Conservation (phyloP, 169 alveolate genomes). For the Plasmodium gallinaceum region DNA sequence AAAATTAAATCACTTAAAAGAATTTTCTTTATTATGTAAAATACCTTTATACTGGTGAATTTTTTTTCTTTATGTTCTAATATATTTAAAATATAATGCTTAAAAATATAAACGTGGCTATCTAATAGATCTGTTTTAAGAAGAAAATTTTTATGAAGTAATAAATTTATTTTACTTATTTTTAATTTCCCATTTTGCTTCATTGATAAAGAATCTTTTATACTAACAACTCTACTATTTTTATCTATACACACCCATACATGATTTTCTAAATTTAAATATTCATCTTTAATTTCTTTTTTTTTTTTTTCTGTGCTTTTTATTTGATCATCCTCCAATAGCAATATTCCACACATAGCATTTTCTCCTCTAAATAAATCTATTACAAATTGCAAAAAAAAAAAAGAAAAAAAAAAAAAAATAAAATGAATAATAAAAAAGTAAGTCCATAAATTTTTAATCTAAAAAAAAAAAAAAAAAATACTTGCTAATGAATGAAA, state of each 20-base stretch:
- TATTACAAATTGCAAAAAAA: background rate
- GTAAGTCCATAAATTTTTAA: background rate
- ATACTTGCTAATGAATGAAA: constrained; percentile 74
- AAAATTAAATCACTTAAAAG: background rate
- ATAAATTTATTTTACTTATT: constrained; percentile 48
- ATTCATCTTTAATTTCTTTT: constrained; percentile 38
- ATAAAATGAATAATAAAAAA: background rate
- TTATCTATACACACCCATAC: constrained; percentile 75
- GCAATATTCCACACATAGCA: constrained; percentile 52
- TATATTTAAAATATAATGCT: constrained; percentile 49
- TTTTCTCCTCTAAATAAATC: constrained; percentile 67
- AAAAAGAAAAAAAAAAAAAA: background rate
- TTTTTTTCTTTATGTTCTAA: constrained; percentile 29
- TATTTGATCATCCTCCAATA: constrained; percentile 29
- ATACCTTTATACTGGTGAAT: constrained; percentile 60
- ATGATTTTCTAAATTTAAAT: constrained; percentile 47
- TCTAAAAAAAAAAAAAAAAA: too few relatives aligned
- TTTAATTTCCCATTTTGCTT: constrained; percentile 65
- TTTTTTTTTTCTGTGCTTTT: constrained; percentile 14
- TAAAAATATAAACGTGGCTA: constrained; percentile 67
- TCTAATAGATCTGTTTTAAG: constrained; percentile 56
- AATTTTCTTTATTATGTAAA: background rate
- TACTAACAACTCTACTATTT: constrained; percentile 68
- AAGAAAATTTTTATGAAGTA: constrained; percentile 38
- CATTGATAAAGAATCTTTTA: constrained; percentile 51